phyloP scores from a whole-genome alignment of 208 protist species.

The Phytomonas serpens region DNA sequence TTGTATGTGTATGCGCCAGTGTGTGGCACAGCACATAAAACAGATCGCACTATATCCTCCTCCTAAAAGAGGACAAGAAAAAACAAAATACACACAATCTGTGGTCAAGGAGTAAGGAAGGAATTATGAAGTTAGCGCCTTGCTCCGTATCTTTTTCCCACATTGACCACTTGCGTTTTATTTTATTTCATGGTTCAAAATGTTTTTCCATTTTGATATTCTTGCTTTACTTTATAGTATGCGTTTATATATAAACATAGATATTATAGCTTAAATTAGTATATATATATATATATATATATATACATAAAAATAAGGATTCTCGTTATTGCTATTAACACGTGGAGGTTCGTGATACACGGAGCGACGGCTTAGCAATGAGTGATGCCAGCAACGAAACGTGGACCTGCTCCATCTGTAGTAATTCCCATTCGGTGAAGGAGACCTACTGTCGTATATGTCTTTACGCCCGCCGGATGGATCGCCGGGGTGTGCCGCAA shows the following conservation, averaged over 20 bases:
- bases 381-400: background rate
- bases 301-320: background rate
- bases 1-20: background rate
- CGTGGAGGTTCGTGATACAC: background rate
- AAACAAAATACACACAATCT: background rate
- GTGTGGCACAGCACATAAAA: background rate
- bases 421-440: slow-evolving; percentile 2
- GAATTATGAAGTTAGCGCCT: background rate
- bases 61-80: background rate
- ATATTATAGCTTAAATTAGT: background rate
- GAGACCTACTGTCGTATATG: slow-evolving; percentile 64
- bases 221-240: background rate
- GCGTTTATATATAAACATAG: background rate
- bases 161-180: background rate
- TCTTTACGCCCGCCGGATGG: slow-evolving; percentile 53
- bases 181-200: background rate
- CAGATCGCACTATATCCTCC: background rate
- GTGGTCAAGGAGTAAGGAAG: background rate
- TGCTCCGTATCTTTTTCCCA: background rate
- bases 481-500: slow-evolving; percentile 65
- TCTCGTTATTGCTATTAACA: background rate
- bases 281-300: background rate
- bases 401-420: slow-evolving; percentile 18
- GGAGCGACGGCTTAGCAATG: background rate
- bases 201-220: background rate